These are phyloP conservation scores for Myxozyma udenii DNA, from an alignment of 805 yeast species.

Conservation along the genomic window DNA sequence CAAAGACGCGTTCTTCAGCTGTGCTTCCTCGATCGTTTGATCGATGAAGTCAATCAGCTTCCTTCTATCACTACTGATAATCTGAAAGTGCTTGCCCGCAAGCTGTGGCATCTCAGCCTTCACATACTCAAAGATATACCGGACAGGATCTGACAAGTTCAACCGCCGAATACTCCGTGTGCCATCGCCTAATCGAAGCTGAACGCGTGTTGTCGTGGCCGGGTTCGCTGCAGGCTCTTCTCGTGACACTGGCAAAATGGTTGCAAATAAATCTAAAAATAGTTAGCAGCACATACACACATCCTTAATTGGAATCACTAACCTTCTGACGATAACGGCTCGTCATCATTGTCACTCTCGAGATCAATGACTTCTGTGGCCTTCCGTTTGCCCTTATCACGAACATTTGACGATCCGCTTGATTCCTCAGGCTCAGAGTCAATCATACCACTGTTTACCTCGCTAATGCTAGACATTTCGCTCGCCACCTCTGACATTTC, in stretches of 20 bases:
- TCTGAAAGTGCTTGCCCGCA: conserved; percentile 48
- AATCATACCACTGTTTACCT: conserved; percentile 17
- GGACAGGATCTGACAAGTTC: conserved; percentile 54
- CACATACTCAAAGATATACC: conserved; percentile 59
- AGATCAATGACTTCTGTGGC: conserved; percentile 33
- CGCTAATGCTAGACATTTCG: conserved; percentile 38
- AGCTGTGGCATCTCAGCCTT: conserved; percentile 55
- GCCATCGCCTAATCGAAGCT: conserved; percentile 88
- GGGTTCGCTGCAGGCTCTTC: conserved; percentile 63
- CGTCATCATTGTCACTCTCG: conserved; percentile 31
- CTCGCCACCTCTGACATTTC: conserved; percentile 35
- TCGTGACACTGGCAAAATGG: conserved; percentile 51
- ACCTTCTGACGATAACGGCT: conserved; percentile 4
- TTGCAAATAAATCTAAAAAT: conserved; percentile 38
- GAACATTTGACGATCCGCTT: conserved; percentile 5
- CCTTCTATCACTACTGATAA: conserved; percentile 47
- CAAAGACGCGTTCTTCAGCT: conserved; percentile 76
- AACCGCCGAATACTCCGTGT: conserved; percentile 73
- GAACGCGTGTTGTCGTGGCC: conserved; percentile 66
- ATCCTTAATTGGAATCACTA: not conserved
- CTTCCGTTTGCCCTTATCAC: conserved; percentile 24
- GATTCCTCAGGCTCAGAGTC: conserved; percentile 21
- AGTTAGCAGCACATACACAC: not conserved
- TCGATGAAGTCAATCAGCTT: conserved; percentile 55
- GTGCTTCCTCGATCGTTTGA: conserved; percentile 65